These are phyloP conservation scores for Aspergillus ochraceus DNA, from an alignment of 2,329 filamentous ascomycete species.

Conservation along the genomic window DNA sequence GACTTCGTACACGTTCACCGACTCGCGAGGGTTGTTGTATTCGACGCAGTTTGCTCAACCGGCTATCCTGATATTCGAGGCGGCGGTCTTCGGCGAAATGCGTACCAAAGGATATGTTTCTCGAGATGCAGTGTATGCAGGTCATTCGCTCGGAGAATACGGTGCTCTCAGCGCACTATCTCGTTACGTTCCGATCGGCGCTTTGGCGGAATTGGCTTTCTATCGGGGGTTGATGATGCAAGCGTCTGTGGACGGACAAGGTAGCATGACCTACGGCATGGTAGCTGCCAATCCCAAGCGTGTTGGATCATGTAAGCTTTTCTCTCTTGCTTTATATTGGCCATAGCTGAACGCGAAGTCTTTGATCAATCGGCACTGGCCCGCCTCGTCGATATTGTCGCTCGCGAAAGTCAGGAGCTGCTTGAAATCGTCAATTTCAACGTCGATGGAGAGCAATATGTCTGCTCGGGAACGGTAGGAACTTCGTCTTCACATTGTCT, in stretches of 20 bases:
- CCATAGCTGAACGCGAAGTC: conserved; percentile 60
- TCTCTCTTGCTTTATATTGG: neutral
- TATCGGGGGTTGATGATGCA: conserved; percentile 98
- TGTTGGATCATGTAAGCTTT: conserved; percentile 15
- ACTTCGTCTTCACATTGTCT: neutral
- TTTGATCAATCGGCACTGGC: conserved; percentile 94
- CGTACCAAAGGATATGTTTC: conserved; percentile 90
- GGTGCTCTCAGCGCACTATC: conserved; percentile 90
- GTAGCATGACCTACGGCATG: conserved; percentile 59
- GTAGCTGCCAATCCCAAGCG: conserved; percentile 19
- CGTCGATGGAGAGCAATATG: conserved; percentile 66
- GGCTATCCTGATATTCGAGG: conserved; percentile 94
- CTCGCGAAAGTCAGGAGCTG: conserved; percentile 86
- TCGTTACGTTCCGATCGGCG: conserved; percentile 95
- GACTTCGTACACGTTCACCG: conserved; percentile 93
- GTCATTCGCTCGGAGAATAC: conserved; percentile 95
- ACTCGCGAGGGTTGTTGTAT: conserved; percentile 87
- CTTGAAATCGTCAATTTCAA: conserved; percentile 97
- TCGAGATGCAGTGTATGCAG: conserved; percentile 89
- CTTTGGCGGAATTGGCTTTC: conserved; percentile 92
- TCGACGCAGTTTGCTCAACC: conserved; percentile 98
- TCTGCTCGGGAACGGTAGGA: conserved; percentile 59
- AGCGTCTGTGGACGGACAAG: conserved; percentile 93
- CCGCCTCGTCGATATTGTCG: conserved; percentile 88
- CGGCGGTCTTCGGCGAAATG: conserved; percentile 98